Evolutionary conservation across 2,329 filamentous ascomycete species (phyloP), one percentile per base, ranked within the genome.

Genomic region (Metarhizium album): DNA sequence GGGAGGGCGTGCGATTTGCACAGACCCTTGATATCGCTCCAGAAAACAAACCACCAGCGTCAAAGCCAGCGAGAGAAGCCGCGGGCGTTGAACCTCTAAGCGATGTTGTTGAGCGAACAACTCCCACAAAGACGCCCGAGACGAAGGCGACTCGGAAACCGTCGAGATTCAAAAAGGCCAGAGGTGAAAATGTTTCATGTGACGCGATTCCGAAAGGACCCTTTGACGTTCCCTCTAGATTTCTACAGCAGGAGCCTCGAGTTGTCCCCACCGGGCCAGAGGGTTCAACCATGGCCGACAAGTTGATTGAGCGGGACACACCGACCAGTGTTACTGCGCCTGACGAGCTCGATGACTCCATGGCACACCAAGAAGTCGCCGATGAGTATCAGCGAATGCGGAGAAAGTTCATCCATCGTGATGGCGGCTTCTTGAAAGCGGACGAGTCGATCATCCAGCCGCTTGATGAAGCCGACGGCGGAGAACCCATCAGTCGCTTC

Each of bases 1-100:
- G 76, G 62, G 95, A 93, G 69, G 83, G 79, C 16, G 90, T 95
- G 24, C 80, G 84, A n/a, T 95, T 95, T 66, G 84, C 89, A 2
- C 71, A 83, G 33, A 74, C 75, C 5, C 70, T 95, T 33, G 87
- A 93, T 58, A 82, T 94, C 55, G 83, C 86, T 46, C 65, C 65
- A 2, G 69, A 65, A 45, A 61, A 54, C 22, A 57, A 62, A 22
- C 9, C 37, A 2, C 51, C 58, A 6, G 48, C 54, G 16, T 42
- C 48, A 43, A 55, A 57, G 22, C 50, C 57, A 9, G 52, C 52
- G 16, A 56, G 62, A 7, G 56, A 61, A 24, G 61, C 65, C 31
- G 59, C 67, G 3, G 50, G 68, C 27, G 64, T 74, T 9, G 72
- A 77, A 4, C 76, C 78, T 1, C 57, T 82, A 27, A 67, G 73